Percentiles rank a stretch among this genome's conserved stretches.
Evolutionary conservation across 305 asterid species (phyloP).

Genomic region (Coffea humblotiana): DNA sequence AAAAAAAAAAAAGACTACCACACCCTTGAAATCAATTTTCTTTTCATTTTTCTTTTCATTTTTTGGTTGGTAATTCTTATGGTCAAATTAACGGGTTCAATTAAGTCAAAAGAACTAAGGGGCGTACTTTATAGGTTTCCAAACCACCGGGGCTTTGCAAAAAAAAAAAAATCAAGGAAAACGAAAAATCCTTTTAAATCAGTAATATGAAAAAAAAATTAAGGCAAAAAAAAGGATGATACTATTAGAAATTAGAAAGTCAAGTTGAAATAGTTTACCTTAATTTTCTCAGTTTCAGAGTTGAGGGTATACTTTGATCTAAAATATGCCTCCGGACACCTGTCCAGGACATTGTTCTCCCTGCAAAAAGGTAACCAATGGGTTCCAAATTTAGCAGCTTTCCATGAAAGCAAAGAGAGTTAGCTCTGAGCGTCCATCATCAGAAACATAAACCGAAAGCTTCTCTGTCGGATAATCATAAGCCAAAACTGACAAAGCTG

Average conservation of each 20-base stretch:
- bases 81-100: too few species aligned
- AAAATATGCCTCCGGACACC: conserved; percentile 54
- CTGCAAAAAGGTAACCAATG: conserved; percentile 62
- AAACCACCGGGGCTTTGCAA: too few species aligned
- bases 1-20: too few species aligned
- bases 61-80: too few species aligned
- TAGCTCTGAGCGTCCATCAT: conserved; percentile 66
- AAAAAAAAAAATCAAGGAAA: too few species aligned
- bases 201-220: too few species aligned
- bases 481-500: conserved; percentile 60
- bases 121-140: too few species aligned
- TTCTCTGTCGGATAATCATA: conserved; percentile 63
- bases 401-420: conserved; percentile 61
- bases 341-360: conserved; percentile 38
- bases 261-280: conserved; percentile 30
- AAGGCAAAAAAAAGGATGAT: too few species aligned
- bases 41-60: too few species aligned
- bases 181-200: too few species aligned
- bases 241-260: not conserved
- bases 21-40: too few species aligned
- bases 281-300: conserved; percentile 33
- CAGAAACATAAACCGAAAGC: conserved; percentile 60
- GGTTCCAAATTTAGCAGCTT: conserved; percentile 52
- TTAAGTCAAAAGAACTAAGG: too few species aligned
- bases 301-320: conserved; percentile 27